phyloP scores from a whole-genome alignment of 768 basidiomycete genomes.

The Polyporus arcularius region DNA sequence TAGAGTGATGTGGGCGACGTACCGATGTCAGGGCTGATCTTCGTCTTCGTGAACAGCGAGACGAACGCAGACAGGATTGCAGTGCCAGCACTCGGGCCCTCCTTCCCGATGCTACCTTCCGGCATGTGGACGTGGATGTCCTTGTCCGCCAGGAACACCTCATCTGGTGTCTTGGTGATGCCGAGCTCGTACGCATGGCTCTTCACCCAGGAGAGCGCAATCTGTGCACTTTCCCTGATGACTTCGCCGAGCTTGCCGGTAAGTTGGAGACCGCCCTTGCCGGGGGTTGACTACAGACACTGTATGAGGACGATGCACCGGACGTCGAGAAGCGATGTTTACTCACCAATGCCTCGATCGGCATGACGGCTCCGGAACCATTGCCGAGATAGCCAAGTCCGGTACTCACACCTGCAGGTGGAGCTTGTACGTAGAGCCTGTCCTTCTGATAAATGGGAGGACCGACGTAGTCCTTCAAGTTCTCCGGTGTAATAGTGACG shows the following conservation, averaged over 20 bases:
- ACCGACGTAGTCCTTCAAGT: constrained; percentile 95
- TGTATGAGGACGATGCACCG: background rate
- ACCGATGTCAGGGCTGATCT: constrained; percentile 88
- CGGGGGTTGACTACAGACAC: constrained; percentile 83
- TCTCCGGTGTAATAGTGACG: constrained; percentile 81
- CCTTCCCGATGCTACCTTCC: constrained; percentile 90
- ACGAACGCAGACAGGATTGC: constrained; percentile 92
- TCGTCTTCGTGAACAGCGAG: constrained; percentile 84
- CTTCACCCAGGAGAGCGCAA: constrained; percentile 92
- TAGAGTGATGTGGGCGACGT: constrained; percentile 28
- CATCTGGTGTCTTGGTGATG: constrained; percentile 69
- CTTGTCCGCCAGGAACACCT: constrained; percentile 80
- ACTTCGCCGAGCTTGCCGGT: constrained; percentile 99
- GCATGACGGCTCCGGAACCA: constrained; percentile 96
- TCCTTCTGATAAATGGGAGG: constrained; percentile 96
- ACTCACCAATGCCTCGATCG: constrained; percentile 89
- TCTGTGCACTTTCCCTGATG: constrained; percentile 94
- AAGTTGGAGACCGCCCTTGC: constrained; percentile 87
- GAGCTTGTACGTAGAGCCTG: constrained; percentile 75
- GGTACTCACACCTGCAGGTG: constrained; percentile 92
- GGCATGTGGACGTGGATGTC: constrained; percentile 99
- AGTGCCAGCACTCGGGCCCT: constrained; percentile 95
- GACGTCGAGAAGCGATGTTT: background rate
- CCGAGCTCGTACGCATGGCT: constrained; percentile 87
- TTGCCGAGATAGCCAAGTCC: constrained; percentile 96